Evolutionary conservation across 768 basidiomycete genomes (phyloP).

Genomic region (Fomitopsis serialis): DNA sequence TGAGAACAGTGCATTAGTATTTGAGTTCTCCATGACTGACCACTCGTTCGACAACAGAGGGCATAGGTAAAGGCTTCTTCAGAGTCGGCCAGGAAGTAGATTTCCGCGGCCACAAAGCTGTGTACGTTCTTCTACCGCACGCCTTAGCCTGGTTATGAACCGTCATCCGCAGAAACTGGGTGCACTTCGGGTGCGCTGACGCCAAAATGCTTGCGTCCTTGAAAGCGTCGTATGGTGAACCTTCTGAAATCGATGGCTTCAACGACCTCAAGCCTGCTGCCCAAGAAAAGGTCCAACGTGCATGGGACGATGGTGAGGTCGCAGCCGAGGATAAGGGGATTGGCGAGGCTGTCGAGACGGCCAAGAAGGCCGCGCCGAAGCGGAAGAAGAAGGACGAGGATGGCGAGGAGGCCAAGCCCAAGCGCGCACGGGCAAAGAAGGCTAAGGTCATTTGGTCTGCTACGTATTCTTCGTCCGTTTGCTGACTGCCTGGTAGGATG

Average conservation of each 20-base stretch:
- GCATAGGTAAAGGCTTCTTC: slow-evolving; percentile 38
- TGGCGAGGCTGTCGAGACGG: slow-evolving; percentile 21
- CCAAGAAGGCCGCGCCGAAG: slow-evolving; percentile 18
- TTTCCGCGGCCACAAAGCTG: slow-evolving; percentile 30
- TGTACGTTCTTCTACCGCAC: slow-evolving; percentile 18
- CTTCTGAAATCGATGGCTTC: slow-evolving; percentile 39
- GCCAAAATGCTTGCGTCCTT: slow-evolving; percentile 30
- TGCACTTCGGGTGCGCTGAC: slow-evolving; percentile 41
- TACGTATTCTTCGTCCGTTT: not conserved
- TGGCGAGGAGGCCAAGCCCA: slow-evolving; percentile 21
- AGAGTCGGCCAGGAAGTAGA: slow-evolving; percentile 36
- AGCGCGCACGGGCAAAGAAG: slow-evolving; percentile 24
- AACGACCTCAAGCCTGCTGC: slow-evolving; percentile 33
- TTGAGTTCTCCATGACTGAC: not conserved
- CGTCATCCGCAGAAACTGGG: slow-evolving; percentile 31
- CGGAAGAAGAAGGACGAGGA: slow-evolving; percentile 25
- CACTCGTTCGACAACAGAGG: slow-evolving; percentile 19
- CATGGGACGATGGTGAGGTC: slow-evolving; percentile 38
- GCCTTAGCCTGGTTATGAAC: not conserved
- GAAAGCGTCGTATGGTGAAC: slow-evolving; percentile 29
- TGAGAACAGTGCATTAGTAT: not conserved
- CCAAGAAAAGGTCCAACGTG: slow-evolving; percentile 36
- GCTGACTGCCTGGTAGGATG: slow-evolving; percentile 10
- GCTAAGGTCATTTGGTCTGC: slow-evolving; percentile 18
- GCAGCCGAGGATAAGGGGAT: slow-evolving; percentile 29